Evolutionary conservation across 139 green algal genomes (phyloP).

Genomic region (Chlamydomonas sp.): DNA sequence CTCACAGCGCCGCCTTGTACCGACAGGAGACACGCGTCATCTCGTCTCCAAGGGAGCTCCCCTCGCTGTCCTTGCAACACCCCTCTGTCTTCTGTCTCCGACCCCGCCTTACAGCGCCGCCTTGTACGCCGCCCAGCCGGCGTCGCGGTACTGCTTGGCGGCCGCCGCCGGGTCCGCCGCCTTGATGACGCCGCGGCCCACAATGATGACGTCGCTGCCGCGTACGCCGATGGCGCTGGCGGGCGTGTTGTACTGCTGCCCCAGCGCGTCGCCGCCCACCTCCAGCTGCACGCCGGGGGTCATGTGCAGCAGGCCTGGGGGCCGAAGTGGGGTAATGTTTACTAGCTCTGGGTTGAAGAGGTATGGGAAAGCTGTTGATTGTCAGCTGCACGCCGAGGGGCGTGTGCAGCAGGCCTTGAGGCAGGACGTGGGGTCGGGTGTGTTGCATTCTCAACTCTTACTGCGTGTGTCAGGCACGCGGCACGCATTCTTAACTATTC

Average conservation of each 20-base stretch:
- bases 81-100: too few relatives aligned
- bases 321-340: background rate
- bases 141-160: slow-evolving; percentile 86
- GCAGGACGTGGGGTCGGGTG: too few relatives aligned
- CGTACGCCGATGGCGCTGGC: slow-evolving; percentile 79
- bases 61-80: too few relatives aligned
- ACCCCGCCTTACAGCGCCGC: slow-evolving; percentile 46
- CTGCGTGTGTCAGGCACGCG: background rate
- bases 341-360: too few relatives aligned
- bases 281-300: slow-evolving; percentile 97
- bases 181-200: slow-evolving; percentile 92
- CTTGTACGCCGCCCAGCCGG: slow-evolving; percentile 93
- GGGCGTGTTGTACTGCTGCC: slow-evolving; percentile 99
- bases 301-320: slow-evolving; percentile 95
- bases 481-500: background rate
- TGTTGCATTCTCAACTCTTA: too few relatives aligned
- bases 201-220: slow-evolving; percentile 98
- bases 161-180: slow-evolving; percentile 71
- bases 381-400: slow-evolving; percentile 95
- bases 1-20: too few relatives aligned
- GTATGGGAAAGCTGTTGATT: too few relatives aligned
- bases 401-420: slow-evolving; percentile 93
- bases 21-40: too few relatives aligned
- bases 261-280: slow-evolving; percentile 90
- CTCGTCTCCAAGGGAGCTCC: too few relatives aligned